phyloP scores from a whole-genome alignment of 768 basidiomycete species.

The Hortiboletus campestris region DNA sequence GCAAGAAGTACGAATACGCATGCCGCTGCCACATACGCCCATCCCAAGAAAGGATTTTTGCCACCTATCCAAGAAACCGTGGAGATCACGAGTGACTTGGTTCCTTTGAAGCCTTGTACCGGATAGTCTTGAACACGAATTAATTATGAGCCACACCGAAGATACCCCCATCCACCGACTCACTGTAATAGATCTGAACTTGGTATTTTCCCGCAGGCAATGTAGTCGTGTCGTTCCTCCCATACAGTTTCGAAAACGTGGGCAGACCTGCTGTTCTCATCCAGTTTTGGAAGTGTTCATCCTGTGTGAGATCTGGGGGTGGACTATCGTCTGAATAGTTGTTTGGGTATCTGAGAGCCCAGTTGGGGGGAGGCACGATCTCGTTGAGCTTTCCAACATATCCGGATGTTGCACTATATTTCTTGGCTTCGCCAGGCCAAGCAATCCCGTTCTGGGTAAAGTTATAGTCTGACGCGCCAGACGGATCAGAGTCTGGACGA shows the following conservation, averaged over 20 bases:
- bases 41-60: conserved; percentile 97
- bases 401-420: conserved; percentile 63
- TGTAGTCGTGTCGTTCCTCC: conserved; percentile 76
- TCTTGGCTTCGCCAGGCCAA: conserved; percentile 94
- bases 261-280: conserved; percentile 98
- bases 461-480: conserved; percentile 52
- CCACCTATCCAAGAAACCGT: conserved; percentile 99
- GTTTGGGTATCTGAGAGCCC: conserved; percentile 69
- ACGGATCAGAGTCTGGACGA: conserved; percentile 40
- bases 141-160: conserved; percentile 3
- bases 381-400: conserved; percentile 55
- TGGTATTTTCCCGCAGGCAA: conserved; percentile 75
- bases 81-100: conserved; percentile 95
- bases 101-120: conserved; percentile 85
- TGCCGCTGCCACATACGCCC: conserved; percentile 93
- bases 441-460: conserved; percentile 83
- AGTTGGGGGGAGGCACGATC: conserved; percentile 93
- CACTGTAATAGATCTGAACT: conserved; percentile 79
- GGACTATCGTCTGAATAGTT: conserved; percentile 63
- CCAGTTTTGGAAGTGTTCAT: conserved; percentile 99
- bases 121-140: conserved; percentile 73
- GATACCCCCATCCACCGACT: background rate
- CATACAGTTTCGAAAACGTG: conserved; percentile 94
- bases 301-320: conserved; percentile 67
- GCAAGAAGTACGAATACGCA: conserved; percentile 86